Percentiles rank a stretch among this genome's conserved stretches.
Evolutionary conservation across 2,329 filamentous ascomycete species (phyloP).

Genomic region (Beauveria scarabaeidicola): DNA sequence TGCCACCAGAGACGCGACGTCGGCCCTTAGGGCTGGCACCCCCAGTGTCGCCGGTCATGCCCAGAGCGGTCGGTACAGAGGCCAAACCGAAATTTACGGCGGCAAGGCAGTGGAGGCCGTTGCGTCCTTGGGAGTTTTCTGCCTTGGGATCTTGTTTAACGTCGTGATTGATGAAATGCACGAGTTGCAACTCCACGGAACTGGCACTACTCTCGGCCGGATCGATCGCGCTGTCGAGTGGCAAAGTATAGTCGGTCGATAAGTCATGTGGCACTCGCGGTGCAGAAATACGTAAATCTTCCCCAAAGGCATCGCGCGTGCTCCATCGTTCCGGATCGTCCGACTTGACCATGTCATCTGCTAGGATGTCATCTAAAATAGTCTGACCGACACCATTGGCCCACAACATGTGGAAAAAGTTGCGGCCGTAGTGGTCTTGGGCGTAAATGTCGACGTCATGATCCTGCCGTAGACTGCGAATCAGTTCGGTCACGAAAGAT

Average conservation of each 20-base stretch:
- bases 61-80: conserved; percentile 19
- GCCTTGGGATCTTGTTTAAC: conserved; percentile 22
- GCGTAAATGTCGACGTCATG: conserved; percentile 25
- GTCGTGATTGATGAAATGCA: conserved; percentile 28
- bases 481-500: conserved; percentile 21
- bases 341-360: conserved; percentile 24
- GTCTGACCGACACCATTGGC: conserved; percentile 20
- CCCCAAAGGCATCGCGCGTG: conserved; percentile 42
- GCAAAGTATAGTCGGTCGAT: conserved; percentile 13
- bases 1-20: not conserved
- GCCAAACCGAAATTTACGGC: conserved; percentile 38
- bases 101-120: conserved; percentile 51
- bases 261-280: conserved; percentile 10
- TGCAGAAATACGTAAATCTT: not conserved
- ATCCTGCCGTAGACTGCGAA: conserved; percentile 14
- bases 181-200: conserved; percentile 22
- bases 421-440: conserved; percentile 44
- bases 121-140: conserved; percentile 38
- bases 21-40: not conserved
- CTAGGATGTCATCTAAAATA: conserved; percentile 22
- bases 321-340: conserved; percentile 25
- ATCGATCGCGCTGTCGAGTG: conserved; percentile 15
- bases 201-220: conserved; percentile 16
- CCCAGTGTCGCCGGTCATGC: conserved; percentile 5
- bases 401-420: conserved; percentile 38